A percentile compares a stretch with the other conserved stretches of the same genome.
Conservation (phyloP, 306 rosid species). For the Castanopsis chinensis region DNA sequence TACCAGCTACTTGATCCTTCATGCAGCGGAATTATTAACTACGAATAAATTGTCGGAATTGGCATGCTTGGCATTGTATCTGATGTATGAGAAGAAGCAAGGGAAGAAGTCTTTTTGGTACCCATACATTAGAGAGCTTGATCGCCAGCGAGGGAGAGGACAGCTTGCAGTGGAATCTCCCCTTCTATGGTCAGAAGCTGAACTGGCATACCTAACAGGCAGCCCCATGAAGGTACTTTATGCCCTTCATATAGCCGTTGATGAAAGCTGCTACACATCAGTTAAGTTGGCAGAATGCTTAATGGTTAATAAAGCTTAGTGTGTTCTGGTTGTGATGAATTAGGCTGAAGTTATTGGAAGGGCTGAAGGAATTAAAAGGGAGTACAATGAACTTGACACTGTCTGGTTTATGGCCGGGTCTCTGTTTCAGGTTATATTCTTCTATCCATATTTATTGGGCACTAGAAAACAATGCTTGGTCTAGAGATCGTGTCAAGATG, state of each 20-base stretch:
- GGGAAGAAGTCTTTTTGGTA: slow-evolving; percentile 97
- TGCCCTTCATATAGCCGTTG: neutral
- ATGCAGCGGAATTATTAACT: slow-evolving; percentile 90
- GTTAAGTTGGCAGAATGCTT: slow-evolving; percentile 23
- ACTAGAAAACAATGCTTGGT: neutral
- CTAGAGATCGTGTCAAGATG: neutral
- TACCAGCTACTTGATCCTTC: slow-evolving; percentile 24
- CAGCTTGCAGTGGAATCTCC: slow-evolving; percentile 93
- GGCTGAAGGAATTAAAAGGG: slow-evolving; percentile 87
- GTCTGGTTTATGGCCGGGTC: slow-evolving; percentile 99
- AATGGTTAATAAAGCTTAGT: slow-evolving; percentile 22
- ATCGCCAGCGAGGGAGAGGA: slow-evolving; percentile 95
- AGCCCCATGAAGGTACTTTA: slow-evolving; percentile 80
- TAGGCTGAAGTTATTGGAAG: slow-evolving; percentile 80
- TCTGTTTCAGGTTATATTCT: slow-evolving; percentile 72
- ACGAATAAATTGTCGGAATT: slow-evolving; percentile 93
- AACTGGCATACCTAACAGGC: slow-evolving; percentile 79
- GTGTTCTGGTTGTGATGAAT: slow-evolving; percentile 30
- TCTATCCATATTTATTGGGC: neutral
- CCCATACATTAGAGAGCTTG: slow-evolving; percentile 91
- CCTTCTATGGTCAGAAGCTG: slow-evolving; percentile 88
- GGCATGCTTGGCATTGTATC: slow-evolving; percentile 97
- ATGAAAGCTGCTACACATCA: slow-evolving; percentile 11
- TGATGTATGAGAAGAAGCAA: slow-evolving; percentile 99
- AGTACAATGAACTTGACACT: slow-evolving; percentile 94